Base-by-base conservation (phyloP, 2,329 filamentous ascomycete species). In the Fusarium paranaense region DNA sequence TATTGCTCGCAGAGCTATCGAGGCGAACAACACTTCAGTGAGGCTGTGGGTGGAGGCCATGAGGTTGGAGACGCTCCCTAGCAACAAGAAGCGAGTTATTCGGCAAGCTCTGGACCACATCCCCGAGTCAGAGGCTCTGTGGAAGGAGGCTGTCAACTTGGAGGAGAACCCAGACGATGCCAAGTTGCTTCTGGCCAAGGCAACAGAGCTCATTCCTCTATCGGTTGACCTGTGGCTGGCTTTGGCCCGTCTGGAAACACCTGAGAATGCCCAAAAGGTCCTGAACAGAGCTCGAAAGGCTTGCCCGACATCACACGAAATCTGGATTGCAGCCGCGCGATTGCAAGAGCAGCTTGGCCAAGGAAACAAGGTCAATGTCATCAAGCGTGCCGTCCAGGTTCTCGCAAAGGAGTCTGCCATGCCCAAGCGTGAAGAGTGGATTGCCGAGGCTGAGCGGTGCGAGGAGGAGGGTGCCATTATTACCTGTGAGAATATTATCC, bases 381-480 rank as follows among this genome's bases (percentile, higher is more conserved):
- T 99, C 94, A 96, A 97, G 81, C 93, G 95, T 85, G 97, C 94
- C 52, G 91, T 98, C 35, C 94, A 97, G 79, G 92, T 95, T 22
- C 87, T 99, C 35, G 95, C 92, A 40, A 95, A 95, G 78, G 95
- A 97, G 79, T 95, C 94, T 32, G 96, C 97, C 13, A 99, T 99
- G 97, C 90, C 97, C 42, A 97, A 97, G 83, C 92, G 97, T 45
- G 97, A 99, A 81, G 95, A 98, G 76, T 99, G 97, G 97, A 97
- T 99, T 62, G 88, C 90, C 6, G 95, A 98, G 82, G 97, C 97
- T 0, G 97, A 99, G 82, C 94, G 94, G 73, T 98, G 96, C 80
- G 97, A 99, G 83, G 93, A 94, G 66, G 97, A 98, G 81, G 95
- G 95, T 8, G 95, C 95, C 18, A 87, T 94, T 13, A 86, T 95